These are phyloP conservation scores for Oropetium thomaeum DNA, from an alignment of 176 grass and related monocot genomes.

Conservation along the genomic window DNA sequence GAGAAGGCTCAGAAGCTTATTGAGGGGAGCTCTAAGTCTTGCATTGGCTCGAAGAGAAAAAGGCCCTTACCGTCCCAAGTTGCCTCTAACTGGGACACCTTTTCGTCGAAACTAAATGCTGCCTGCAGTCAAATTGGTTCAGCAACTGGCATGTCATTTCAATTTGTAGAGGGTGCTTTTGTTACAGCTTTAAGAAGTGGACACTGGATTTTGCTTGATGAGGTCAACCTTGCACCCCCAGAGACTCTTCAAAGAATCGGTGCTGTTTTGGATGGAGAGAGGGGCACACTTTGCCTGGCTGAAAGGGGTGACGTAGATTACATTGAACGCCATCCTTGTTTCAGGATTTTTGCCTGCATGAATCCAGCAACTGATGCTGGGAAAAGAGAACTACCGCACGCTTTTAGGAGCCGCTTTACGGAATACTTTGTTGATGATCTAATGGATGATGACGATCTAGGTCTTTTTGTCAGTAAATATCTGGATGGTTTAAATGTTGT, in stretches of 20 bases:
- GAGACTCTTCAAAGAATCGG: slow-evolving; percentile 98
- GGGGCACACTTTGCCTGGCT: slow-evolving; percentile 79
- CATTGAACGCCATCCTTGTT: slow-evolving; percentile 71
- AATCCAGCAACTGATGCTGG: slow-evolving; percentile 97
- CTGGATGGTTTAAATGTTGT: slow-evolving; percentile 51
- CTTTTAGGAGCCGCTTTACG: slow-evolving; percentile 89
- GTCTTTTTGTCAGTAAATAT: slow-evolving; percentile 80
- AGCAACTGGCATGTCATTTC: slow-evolving; percentile 63
- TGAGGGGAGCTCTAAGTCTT: slow-evolving; percentile 19
- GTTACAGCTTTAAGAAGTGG: slow-evolving; percentile 83
- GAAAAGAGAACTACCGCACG: slow-evolving; percentile 80
- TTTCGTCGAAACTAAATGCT: slow-evolving; percentile 48
- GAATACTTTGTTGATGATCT: slow-evolving; percentile 98
- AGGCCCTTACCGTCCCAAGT: slow-evolving; percentile 44
- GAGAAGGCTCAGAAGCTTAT: slow-evolving; percentile 33
- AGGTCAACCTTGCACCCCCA: slow-evolving; percentile 92
- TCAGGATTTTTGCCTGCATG: slow-evolving; percentile 95
- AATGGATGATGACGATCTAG: slow-evolving; percentile 77
- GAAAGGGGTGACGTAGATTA: slow-evolving; percentile 93
- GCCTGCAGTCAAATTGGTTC: slow-evolving; percentile 57
- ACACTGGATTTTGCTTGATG: slow-evolving; percentile 97
- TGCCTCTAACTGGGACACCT: slow-evolving; percentile 62
- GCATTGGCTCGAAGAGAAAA: slow-evolving; percentile 73
- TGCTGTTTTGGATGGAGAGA: slow-evolving; percentile 78
- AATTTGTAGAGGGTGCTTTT: slow-evolving; percentile 91